A percentile compares a stretch with the other conserved stretches of the same genome.
phyloP scores from a whole-genome alignment of 768 basidiomycete species.

The Aureoboletus auriporus region DNA sequence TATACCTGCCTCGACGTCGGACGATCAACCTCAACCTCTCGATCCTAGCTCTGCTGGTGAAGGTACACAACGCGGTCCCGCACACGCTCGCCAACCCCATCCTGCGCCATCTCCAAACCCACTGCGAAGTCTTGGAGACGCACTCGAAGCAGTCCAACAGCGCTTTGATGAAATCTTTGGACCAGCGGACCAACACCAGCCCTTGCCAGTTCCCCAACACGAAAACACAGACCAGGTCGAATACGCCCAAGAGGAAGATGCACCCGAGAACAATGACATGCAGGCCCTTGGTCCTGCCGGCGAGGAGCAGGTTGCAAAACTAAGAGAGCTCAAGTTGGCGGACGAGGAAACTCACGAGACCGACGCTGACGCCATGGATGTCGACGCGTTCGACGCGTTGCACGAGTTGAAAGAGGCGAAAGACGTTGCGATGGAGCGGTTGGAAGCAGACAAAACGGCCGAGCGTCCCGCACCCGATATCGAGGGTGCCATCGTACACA shows the following conservation, averaged over 20 bases:
- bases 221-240: conserved; percentile 56
- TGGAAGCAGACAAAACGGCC: conserved; percentile 27
- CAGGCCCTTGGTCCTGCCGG: conserved; percentile 88
- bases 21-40: conserved; percentile 8
- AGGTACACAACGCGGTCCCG: conserved; percentile 45
- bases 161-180: conserved; percentile 81
- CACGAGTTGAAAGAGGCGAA: conserved; percentile 23
- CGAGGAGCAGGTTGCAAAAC: conserved; percentile 77
- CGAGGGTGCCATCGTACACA: conserved; percentile 47
- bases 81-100: conserved; percentile 36
- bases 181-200: conserved; percentile 30
- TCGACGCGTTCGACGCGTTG: conserved; percentile 32
- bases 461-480: conserved; percentile 28
- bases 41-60: conserved; percentile 34
- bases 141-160: conserved; percentile 73
- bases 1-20: not conserved
- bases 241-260: conserved; percentile 57
- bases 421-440: conserved; percentile 21
- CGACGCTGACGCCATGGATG: conserved; percentile 44
- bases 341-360: conserved; percentile 51
- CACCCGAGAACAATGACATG: conserved; percentile 67
- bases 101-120: conserved; percentile 44
- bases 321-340: conserved; percentile 74
- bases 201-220: conserved; percentile 34
- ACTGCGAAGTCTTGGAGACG: conserved; percentile 79